Percentiles rank a stretch among this genome's conserved stretches.
phyloP scores from a whole-genome alignment of 129 eudicot genomes.

The Kitagawia praeruptora region DNA sequence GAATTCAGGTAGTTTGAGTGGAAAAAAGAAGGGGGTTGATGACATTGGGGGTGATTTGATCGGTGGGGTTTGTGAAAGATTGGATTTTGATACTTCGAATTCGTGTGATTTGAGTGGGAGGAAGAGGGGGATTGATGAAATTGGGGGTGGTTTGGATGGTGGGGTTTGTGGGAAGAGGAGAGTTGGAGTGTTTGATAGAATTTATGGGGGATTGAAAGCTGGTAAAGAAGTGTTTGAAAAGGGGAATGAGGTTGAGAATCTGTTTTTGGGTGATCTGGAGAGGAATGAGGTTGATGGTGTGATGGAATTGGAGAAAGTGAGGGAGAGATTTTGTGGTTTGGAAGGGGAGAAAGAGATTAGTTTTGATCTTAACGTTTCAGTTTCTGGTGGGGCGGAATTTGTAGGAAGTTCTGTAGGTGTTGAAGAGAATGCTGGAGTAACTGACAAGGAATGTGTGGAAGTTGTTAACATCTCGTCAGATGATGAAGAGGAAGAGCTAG shows the following conservation, averaged over 20 bases:
- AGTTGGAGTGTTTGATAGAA: conserved; percentile 11
- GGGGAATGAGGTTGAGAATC: background rate
- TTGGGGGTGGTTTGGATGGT: conserved; percentile 5
- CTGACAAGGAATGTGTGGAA: background rate
- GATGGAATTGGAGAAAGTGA: background rate
- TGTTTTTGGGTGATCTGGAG: background rate
- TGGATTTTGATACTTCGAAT: conserved; percentile 1
- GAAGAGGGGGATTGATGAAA: conserved; percentile 10
- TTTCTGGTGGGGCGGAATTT: background rate
- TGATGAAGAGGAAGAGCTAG: conserved; percentile 21
- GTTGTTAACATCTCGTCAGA: conserved; percentile 33
- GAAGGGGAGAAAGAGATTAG: background rate
- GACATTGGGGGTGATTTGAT: conserved; percentile 3
- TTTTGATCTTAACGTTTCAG: conserved; percentile 27
- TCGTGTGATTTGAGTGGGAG: background rate
- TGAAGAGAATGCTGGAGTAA: background rate
- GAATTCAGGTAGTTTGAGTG: background rate
- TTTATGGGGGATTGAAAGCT: background rate
- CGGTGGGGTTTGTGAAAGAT: background rate
- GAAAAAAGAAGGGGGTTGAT: background rate
- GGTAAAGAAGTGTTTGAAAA: background rate
- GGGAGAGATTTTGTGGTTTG: background rate
- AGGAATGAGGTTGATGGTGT: background rate
- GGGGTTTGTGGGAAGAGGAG: conserved; percentile 9
- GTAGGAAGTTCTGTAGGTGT: background rate